These are phyloP conservation scores for Epichloe sp. DNA, from an alignment of 2,329 filamentous ascomycete species.

Conservation along the genomic window DNA sequence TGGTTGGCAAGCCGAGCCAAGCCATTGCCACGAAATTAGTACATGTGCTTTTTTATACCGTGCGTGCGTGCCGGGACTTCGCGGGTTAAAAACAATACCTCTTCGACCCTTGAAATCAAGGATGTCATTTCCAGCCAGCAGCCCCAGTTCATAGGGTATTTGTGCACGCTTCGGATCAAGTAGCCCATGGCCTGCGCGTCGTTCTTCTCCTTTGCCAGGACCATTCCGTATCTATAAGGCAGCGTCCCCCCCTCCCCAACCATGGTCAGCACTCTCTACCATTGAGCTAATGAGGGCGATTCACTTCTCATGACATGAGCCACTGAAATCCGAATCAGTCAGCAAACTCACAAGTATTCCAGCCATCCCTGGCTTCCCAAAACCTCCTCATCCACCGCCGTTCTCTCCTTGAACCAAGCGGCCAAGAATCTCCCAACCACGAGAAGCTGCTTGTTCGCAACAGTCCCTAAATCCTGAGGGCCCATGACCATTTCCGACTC, in stretches of 20 bases:
- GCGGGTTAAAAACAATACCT: conserved; percentile 36
- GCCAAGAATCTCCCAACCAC: conserved; percentile 64
- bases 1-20: conserved; percentile 17
- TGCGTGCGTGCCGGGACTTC: background rate
- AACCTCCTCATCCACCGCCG: conserved; percentile 41
- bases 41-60: too few relatives aligned
- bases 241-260: background rate
- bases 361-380: conserved; percentile 76
- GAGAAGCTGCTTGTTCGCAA: conserved; percentile 73
- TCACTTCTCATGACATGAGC: too few relatives aligned
- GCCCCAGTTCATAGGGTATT: conserved; percentile 93
- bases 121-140: conserved; percentile 88
- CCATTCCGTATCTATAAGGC: conserved; percentile 61
- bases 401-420: conserved; percentile 62
- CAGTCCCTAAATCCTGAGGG: conserved; percentile 74
- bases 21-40: too few relatives aligned
- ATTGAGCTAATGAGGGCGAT: too few relatives aligned
- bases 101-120: conserved; percentile 65
- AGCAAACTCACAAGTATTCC: conserved; percentile 52
- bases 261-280: background rate
- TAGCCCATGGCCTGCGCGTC: conserved; percentile 73
- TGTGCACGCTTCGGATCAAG: conserved; percentile 76
- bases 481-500: conserved; percentile 96
- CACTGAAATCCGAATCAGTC: too few relatives aligned
- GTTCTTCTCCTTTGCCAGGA: conserved; percentile 82